These are phyloP conservation scores for Actinomucor elegans DNA, from an alignment of 371 early-diverging fungal species.

Conservation along the genomic window DNA sequence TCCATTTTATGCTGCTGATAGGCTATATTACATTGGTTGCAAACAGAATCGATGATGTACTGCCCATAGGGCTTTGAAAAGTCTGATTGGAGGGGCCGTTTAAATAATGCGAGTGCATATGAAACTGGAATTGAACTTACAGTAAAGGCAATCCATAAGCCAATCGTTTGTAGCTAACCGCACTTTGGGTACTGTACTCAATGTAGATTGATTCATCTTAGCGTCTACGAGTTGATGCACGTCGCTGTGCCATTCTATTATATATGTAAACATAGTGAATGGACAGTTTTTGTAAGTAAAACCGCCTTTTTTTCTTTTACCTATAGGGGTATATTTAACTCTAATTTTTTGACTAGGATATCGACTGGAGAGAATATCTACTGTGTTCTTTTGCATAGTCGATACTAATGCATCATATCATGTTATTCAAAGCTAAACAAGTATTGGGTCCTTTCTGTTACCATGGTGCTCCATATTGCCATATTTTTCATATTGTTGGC, in stretches of 20 bases:
- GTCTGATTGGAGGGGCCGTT: no score
- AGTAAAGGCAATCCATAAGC: conserved; percentile 44
- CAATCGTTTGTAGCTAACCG: conserved; percentile 49
- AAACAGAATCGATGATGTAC: conserved; percentile 54
- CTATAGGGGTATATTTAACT: conserved; percentile 57
- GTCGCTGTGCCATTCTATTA: conserved; percentile 60
- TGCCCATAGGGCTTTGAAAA: conserved; percentile 53
- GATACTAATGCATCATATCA: neutral
- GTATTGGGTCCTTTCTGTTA: no score
- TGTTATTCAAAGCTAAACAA: no score
- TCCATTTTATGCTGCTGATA: conserved; percentile 45
- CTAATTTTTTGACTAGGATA: conserved; percentile 38
- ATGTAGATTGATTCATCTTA: conserved; percentile 38
- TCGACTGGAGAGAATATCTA: conserved; percentile 47
- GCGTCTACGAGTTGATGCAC: conserved; percentile 54
- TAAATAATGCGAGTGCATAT: no score
- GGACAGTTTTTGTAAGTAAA: no score
- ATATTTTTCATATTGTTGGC: conserved; percentile 56
- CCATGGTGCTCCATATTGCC: conserved; percentile 57
- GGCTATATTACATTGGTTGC: conserved; percentile 52
- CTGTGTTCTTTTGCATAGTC: conserved; percentile 53
- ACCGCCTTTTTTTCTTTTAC: no score
- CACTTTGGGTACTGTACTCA: conserved; percentile 51
- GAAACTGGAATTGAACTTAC: conserved; percentile 39
- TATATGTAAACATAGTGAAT: no score